A percentile compares a stretch with the other conserved stretches of the same genome.
Evolutionary conservation across 306 rosid genomes (phyloP).

Genomic region (Gynostemma pentaphyllum): DNA sequence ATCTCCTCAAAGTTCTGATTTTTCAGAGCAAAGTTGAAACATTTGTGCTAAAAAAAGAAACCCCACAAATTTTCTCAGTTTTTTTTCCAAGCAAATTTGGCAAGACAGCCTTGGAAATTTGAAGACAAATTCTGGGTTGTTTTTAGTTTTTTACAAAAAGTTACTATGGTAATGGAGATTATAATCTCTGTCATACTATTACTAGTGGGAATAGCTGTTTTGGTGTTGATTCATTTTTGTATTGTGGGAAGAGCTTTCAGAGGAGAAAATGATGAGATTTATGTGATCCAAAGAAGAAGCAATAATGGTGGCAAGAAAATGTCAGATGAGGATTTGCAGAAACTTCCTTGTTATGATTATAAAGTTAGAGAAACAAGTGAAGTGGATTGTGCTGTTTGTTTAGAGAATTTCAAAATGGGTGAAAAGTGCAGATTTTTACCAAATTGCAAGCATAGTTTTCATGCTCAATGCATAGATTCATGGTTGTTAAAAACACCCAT

Average conservation of each 20-base stretch:
- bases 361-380: constrained; percentile 7
- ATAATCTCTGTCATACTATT: constrained; percentile 34
- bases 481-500: constrained; percentile 34
- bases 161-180: constrained; percentile 34
- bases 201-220: constrained; percentile 46
- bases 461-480: constrained; percentile 31
- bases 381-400: constrained; percentile 36
- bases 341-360: constrained; percentile 36
- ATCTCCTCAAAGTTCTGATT: too few species aligned
- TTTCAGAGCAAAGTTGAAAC: too few species aligned
- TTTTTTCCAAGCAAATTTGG: background rate
- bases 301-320: constrained; percentile 9
- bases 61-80: background rate
- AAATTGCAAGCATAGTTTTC: constrained; percentile 34
- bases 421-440: constrained; percentile 41
- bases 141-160: background rate
- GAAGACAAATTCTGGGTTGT: too few species aligned
- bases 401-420: constrained; percentile 32
- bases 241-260: constrained; percentile 21
- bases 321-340: constrained; percentile 28
- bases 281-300: constrained; percentile 12
- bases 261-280: constrained; percentile 14
- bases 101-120: background rate
- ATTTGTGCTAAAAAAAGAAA: background rate
- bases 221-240: constrained; percentile 42